These are phyloP conservation scores for Cercospora sp. DNA, from an alignment of 2,329 filamentous ascomycete genomes.

Conservation along the genomic window DNA sequence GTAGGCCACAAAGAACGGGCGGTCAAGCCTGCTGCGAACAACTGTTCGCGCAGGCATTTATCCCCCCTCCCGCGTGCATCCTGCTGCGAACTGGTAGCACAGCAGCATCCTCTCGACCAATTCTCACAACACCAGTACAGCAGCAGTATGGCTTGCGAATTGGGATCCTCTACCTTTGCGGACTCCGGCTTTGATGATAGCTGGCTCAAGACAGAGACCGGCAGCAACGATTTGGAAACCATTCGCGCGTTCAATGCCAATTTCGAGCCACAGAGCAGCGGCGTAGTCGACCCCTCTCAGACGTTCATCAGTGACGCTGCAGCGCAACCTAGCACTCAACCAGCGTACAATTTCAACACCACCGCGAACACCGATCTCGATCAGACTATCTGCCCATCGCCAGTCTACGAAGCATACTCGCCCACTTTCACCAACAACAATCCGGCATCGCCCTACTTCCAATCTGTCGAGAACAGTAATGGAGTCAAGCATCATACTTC, in stretches of 20 bases:
- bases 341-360: conserved; percentile 10
- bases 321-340: conserved; percentile 8
- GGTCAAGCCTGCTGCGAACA: conserved; percentile 31
- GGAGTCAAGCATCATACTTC: conserved; percentile 15
- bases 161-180: conserved; percentile 22
- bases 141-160: conserved; percentile 25
- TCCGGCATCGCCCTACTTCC: conserved; percentile 26
- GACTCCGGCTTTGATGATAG: conserved; percentile 19
- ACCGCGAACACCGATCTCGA: conserved; percentile 11
- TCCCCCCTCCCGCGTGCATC: conserved; percentile 9
- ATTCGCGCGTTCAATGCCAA: conserved; percentile 27
- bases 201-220: conserved; percentile 16
- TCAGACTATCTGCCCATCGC: conserved; percentile 17
- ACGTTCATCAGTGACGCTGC: conserved; percentile 18
- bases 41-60: conserved; percentile 23
- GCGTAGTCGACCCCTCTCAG: conserved; percentile 20
- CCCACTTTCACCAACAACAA: conserved; percentile 15
- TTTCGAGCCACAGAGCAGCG: conserved; percentile 13
- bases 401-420: conserved; percentile 22
- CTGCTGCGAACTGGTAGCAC: conserved; percentile 25
- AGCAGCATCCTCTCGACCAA: conserved; percentile 3
- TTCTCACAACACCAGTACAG: conserved; percentile 2
- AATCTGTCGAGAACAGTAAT: conserved; percentile 25
- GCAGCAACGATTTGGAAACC: conserved; percentile 17
- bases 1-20: conserved; percentile 21